phyloP scores from a whole-genome alignment of 257 asterid genomes.

The Perilla frutescens region DNA sequence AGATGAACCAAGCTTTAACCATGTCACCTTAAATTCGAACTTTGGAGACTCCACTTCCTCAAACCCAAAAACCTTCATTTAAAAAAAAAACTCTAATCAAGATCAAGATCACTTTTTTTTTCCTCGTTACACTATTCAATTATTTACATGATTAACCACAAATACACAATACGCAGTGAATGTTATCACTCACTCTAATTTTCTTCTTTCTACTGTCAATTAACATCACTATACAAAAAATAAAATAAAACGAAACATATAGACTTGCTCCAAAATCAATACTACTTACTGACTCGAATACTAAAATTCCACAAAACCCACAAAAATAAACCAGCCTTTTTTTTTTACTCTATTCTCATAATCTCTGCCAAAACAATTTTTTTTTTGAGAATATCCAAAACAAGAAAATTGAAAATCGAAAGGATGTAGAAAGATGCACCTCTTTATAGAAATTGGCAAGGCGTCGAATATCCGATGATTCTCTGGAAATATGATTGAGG shows the following conservation, averaged over 20 bases:
- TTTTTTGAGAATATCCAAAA: no score
- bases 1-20: conserved; percentile 79
- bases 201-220: not conserved
- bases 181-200: not conserved
- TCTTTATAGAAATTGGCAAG: conserved; percentile 79
- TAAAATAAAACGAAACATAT: not conserved
- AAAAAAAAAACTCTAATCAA: conserved; percentile 8
- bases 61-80: conserved; percentile 70
- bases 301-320: not conserved
- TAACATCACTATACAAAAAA: not conserved
- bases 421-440: conserved; percentile 44
- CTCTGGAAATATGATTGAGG: conserved; percentile 85
- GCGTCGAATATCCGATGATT: conserved; percentile 72
- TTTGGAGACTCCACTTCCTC: conserved; percentile 77
- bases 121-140: not conserved
- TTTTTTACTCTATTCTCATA: not conserved
- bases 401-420: not conserved
- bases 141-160: not conserved
- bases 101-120: not conserved
- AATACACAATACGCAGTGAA: not conserved
- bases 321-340: not conserved
- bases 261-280: not conserved
- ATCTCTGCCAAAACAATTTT: not conserved
- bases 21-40: conserved; percentile 67
- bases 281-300: not conserved